Base-by-base conservation (phyloP, 768 basidiomycete species). In the Tubosaeta sp. region DNA sequence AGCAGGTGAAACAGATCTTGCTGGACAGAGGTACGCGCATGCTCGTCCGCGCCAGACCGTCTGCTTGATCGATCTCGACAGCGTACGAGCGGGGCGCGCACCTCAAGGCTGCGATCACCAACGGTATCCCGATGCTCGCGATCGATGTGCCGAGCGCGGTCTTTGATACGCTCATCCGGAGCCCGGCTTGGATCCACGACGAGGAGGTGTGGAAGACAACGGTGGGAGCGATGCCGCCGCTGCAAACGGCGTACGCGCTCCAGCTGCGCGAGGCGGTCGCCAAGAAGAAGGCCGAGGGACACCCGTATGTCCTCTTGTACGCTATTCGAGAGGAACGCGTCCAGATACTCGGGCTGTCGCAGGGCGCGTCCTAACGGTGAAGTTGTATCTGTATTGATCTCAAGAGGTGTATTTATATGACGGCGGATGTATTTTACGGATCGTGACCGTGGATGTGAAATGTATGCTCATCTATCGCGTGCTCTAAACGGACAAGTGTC, bases 121-220 rank as follows among this genome's bases (percentile, higher is more conserved):
- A 71, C 10, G 82, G 81, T 10, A 72, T 88, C 55, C 85, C 86
- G 1, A 81, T 80, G 19, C 69, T 92, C n/a, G 88, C 82, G 2
- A 75, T 91, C 13, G 89, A 91, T 51, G 82, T 91, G 10, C 71
- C 82, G 1, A 65, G 76, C 0, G 53, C 70, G 7, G 76, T 82
- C 2, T 90, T 90, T 56, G 86, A 89, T 43, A 60, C 73, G 2
- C 78, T 92, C 74, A 74, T 76, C 27, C 77, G 73, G 61, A 80
- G 66, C 33, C 62, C 81, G 4, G 65, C 71, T 14, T 91, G 90
- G 90, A 68, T 90, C 25, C 76, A 76, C 5, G 87, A 89, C 54
- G 90, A 92, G 41, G 87, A 91, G 35, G 72, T 75, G 0, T 89
- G 90, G 87, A 85, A 83, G 66, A 53, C 72, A 2, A 74, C 90